A percentile compares a stretch with the other conserved stretches of the same genome.
Evolutionary conservation across 2,329 filamentous ascomycete species (phyloP).

Genomic region (Fusarium subtropicale): DNA sequence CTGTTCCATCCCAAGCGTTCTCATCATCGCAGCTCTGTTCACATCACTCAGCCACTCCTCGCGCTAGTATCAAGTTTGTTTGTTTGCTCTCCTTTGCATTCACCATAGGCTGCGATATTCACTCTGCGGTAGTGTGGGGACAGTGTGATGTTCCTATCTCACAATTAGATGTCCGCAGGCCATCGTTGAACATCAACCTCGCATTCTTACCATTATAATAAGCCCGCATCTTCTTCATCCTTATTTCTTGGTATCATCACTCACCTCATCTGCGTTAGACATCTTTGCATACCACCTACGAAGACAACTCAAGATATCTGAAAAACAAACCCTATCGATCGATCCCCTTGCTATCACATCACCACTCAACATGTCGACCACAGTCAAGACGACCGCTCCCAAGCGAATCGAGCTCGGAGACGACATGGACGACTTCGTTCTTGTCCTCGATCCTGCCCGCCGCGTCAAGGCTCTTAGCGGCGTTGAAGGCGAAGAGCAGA

Average conservation of each 20-base stretch:
- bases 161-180: not conserved
- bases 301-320: not conserved
- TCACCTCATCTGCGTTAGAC: not conserved
- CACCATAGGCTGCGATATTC: not conserved
- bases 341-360: not conserved
- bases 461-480: not conserved
- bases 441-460: not conserved
- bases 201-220: not conserved
- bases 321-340: not conserved
- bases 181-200: not conserved
- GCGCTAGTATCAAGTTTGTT: not conserved
- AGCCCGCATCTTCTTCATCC: not conserved
- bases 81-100: not conserved
- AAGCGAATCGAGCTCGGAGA: not conserved
- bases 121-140: not conserved
- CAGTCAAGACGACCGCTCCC: not conserved
- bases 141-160: not conserved
- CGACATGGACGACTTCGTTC: not conserved
- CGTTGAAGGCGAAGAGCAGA: not conserved
- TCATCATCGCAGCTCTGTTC: not conserved
- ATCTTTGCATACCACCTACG: not conserved
- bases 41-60: not conserved
- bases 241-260: not conserved
- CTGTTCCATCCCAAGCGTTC: not conserved
- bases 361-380: not conserved